Conservation (phyloP, 2,329 filamentous ascomycete genomes). For the Aspergillus caelatus region DNA sequence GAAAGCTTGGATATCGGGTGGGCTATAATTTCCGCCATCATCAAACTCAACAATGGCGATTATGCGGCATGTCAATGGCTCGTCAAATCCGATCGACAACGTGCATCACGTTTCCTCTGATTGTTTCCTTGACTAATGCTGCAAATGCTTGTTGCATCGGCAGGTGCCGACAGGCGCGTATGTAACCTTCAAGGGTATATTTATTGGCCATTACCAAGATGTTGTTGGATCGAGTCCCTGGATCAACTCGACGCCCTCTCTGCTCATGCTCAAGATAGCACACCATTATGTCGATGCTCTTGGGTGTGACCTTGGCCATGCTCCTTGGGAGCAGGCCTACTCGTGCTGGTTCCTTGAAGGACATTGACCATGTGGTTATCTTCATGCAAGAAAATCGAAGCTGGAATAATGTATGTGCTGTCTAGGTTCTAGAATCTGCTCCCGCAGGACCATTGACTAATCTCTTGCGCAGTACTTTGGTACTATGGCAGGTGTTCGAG, state of each 20-base stretch:
- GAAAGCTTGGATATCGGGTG: not conserved
- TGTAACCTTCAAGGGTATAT: constrained; percentile 5
- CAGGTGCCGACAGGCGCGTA: not conserved
- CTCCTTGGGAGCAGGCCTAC: constrained; percentile 23
- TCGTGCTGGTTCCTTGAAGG: constrained; percentile 47
- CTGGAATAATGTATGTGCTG: constrained; percentile 38
- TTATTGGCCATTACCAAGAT: not conserved
- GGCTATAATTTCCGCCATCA: not conserved
- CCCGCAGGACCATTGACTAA: not conserved
- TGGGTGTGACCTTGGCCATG: constrained; percentile 18
- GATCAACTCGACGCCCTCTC: not conserved
- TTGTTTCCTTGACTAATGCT: not conserved
- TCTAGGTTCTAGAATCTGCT: not conserved
- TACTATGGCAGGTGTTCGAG: constrained; percentile 58
- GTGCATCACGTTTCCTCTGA: not conserved
- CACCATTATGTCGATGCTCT: constrained; percentile 10
- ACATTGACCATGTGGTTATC: constrained; percentile 60
- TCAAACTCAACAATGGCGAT: not conserved
- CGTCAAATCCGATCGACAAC: constrained; percentile 10
- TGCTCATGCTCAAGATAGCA: not conserved
- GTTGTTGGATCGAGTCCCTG: not conserved
- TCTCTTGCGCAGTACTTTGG: constrained; percentile 53
- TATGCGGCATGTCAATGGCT: constrained; percentile 3
- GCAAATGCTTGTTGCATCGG: not conserved
- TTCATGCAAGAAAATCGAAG: constrained; percentile 59